Conservation (phyloP, 129 eudicot genomes). For the Calendula officinalis region DNA sequence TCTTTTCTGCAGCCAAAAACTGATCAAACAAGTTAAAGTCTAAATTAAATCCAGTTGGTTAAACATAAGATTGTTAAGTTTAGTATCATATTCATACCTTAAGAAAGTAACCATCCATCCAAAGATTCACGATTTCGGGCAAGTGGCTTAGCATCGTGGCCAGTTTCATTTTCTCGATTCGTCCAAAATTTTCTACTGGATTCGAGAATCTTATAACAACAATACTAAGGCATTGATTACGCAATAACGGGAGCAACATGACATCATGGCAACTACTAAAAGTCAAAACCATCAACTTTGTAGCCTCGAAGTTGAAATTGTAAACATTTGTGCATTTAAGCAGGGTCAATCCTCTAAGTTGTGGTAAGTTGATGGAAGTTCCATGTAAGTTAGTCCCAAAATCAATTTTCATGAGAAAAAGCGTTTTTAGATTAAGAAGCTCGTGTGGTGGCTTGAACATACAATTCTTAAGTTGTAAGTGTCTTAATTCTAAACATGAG, state of each 20-base stretch:
- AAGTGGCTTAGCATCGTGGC: background rate
- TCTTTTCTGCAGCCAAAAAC: background rate
- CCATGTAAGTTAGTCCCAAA: constrained; percentile 9
- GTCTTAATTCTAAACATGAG: constrained; percentile 14
- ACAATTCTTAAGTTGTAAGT: background rate
- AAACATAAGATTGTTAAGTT: background rate
- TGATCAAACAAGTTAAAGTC: background rate
- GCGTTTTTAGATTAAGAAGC: constrained; percentile 6
- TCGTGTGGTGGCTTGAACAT: constrained; percentile 12
- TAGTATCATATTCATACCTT: constrained; percentile 23
- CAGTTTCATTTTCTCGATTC: constrained; percentile 2
- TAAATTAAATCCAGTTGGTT: background rate
- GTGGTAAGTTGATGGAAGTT: constrained; percentile 19
- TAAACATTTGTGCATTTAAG: background rate
- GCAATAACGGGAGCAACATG: constrained; percentile 9
- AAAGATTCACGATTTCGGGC: background rate
- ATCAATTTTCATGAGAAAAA: background rate
- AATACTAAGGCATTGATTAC: background rate
- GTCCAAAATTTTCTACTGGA: background rate
- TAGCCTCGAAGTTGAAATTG: constrained; percentile 19
- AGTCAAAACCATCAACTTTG: background rate
- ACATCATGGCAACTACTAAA: constrained; percentile 5
- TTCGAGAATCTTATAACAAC: background rate
- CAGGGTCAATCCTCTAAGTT: background rate
- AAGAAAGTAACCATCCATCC: constrained; percentile 4